Conservation (phyloP, 257 asterid genomes). For the Plectranthus barbatus region DNA sequence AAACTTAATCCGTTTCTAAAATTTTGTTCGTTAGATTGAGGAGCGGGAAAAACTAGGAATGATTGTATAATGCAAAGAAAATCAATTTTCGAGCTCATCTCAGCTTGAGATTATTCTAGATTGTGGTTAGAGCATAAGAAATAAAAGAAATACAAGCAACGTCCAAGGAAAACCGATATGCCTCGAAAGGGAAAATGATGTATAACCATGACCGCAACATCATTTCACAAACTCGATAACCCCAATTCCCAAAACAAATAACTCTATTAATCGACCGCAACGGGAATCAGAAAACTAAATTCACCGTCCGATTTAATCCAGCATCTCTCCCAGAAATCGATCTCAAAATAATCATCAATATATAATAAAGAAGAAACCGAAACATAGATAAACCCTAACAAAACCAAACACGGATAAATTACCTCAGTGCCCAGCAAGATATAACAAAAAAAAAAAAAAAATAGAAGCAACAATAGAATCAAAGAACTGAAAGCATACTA, state of each 20-base stretch:
- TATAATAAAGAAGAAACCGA: neutral
- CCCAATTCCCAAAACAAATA: neutral
- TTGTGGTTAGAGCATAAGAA: neutral
- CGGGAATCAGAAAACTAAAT: neutral
- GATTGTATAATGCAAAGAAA: neutral
- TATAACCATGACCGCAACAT: too few relatives aligned
- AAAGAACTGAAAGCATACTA: neutral
- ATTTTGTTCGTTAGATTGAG: neutral
- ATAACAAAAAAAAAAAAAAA: neutral
- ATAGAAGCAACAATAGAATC: neutral
- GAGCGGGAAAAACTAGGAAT: neutral
- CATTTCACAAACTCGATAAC: too few relatives aligned
- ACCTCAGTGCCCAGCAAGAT: neutral
- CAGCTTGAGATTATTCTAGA: neutral
- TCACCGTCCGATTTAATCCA: neutral
- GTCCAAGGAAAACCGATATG: neutral
- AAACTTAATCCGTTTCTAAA: neutral
- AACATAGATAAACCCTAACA: slow-evolving; percentile 10
- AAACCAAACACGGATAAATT: neutral
- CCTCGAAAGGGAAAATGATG: too few relatives aligned
- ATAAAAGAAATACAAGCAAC: neutral
- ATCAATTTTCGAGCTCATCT: neutral
- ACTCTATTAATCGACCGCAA: neutral
- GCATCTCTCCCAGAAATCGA: neutral
- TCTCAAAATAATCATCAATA: neutral